Evolutionary conservation across 2,329 filamentous ascomycete species (phyloP).

Genomic region (Pseudogymnoascus sp.): DNA sequence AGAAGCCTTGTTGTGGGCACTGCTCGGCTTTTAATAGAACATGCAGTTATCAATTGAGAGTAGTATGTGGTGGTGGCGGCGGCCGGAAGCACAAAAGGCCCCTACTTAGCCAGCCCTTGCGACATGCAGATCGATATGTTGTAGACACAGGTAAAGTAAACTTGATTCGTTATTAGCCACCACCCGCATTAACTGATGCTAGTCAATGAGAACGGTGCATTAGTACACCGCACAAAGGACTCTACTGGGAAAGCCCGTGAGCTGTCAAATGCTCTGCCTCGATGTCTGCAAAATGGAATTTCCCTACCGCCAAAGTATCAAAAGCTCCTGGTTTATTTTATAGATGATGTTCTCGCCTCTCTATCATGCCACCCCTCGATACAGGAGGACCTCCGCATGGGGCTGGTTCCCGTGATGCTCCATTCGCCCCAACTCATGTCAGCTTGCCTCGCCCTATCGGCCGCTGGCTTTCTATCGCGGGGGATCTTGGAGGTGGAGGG

Average conservation of each 20-base stretch:
- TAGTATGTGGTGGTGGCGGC: background rate
- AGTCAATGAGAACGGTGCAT: background rate
- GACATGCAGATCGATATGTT: background rate
- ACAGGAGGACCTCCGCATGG: slow-evolving; percentile 20
- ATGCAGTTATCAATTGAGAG: slow-evolving; percentile 16
- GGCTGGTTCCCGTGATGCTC: slow-evolving; percentile 18
- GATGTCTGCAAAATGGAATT: slow-evolving; percentile 19
- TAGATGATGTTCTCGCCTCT: slow-evolving; percentile 20
- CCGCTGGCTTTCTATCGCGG: slow-evolving; percentile 21
- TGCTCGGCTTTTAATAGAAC: slow-evolving; percentile 16
- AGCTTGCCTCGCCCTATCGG: slow-evolving; percentile 22
- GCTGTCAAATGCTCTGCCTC: slow-evolving; percentile 11
- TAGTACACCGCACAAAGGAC: background rate
- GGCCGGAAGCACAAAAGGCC: background rate
- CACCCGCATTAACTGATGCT: background rate
- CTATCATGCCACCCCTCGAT: slow-evolving; percentile 22
- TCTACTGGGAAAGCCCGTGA: background rate
- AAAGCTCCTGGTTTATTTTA: slow-evolving; percentile 19
- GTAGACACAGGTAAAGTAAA: background rate
- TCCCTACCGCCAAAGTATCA: slow-evolving; percentile 20
- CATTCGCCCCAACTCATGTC: slow-evolving; percentile 22
- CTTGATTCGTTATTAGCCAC: background rate
- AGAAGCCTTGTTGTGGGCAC: slow-evolving; percentile 18
- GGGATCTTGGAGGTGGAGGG: slow-evolving; percentile 12
- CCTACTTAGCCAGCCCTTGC: background rate